Base-by-base conservation (phyloP, 2,329 filamentous ascomycete genomes). In the Fusarium keratoplasticum region DNA sequence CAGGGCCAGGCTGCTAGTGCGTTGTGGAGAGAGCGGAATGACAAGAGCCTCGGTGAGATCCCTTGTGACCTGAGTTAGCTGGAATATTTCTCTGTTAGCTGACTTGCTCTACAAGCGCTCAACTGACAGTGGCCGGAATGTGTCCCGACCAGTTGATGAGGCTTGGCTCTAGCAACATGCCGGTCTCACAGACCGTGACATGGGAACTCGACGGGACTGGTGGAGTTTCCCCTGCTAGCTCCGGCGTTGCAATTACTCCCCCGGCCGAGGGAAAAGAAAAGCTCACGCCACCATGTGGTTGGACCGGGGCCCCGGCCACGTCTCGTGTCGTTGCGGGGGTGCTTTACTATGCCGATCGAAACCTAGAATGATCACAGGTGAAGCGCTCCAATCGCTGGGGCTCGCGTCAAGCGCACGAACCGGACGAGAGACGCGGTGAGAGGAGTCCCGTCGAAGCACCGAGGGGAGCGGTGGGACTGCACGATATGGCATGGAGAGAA, bases 361-460 rank as follows among this genome's bases (percentile, higher is more conserved):
- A 22, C 20, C 27, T 31, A 29, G 33, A 66, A 33, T 29, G 38
- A 52, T 33, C 11, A 11, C 25, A 25, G 22, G 38, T 33, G n/a
- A 74, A 73, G 72, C 72, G 72, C 72, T 64, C 72, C 72, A 74
- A 73, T 74, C 38, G 55, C 35, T 20, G 14, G 11, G 27, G 16
- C 2, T 29, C 35, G 18, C 20, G 36, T 25, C 59, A 74, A 74
- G 72, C 72, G 72, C 72, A 69, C 72, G 70, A 74, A 74, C 72
- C 70, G 58, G 70, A 74, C 55, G 47, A 57, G 27, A 27, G 36
- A 52, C 25, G 18, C 27, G 44, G 42, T 60, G 42, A 33, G 27
- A 25, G 29, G 44, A 42, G 44, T 13, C n/a, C 64, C 67, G 59
- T 60, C 38, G 59, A 61, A 67, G 31, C 64, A 60, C 52, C 63